Evolutionary conservation across 768 basidiomycete genomes (phyloP).

Genomic region (Trichaptum fuscoviolaceum): DNA sequence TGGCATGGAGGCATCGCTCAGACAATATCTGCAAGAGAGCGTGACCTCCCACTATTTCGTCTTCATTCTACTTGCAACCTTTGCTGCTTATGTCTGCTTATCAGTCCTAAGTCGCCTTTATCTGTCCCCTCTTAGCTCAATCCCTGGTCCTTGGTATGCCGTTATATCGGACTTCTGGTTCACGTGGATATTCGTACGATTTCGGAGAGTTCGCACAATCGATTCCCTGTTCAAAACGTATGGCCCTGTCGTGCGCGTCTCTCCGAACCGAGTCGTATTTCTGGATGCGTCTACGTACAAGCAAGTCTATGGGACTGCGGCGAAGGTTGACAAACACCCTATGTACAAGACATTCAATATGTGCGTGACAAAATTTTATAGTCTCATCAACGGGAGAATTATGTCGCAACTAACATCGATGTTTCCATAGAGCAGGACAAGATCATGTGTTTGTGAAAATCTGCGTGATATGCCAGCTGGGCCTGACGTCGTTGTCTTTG

Average conservation of each 20-base stretch:
- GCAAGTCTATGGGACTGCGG: slow-evolving; percentile 62
- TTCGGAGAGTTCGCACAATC: slow-evolving; percentile 67
- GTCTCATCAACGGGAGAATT: neutral
- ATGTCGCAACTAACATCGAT: neutral
- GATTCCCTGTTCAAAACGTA: slow-evolving; percentile 66
- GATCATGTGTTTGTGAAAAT: neutral
- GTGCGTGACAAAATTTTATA: too few species aligned
- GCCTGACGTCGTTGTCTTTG: slow-evolving; percentile 17
- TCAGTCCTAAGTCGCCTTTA: slow-evolving; percentile 39
- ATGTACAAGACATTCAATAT: slow-evolving; percentile 80
- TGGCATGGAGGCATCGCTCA: neutral
- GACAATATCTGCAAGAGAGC: neutral
- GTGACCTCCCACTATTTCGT: neutral
- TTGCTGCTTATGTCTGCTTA: slow-evolving; percentile 26
- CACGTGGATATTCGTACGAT: slow-evolving; percentile 61
- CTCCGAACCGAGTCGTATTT: slow-evolving; percentile 77
- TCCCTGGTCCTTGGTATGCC: slow-evolving; percentile 80
- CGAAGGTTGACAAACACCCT: slow-evolving; percentile 73
- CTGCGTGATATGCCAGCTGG: neutral
- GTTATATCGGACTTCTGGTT: slow-evolving; percentile 71
- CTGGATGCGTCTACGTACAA: slow-evolving; percentile 65
- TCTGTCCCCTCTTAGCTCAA: slow-evolving; percentile 64
- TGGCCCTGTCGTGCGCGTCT: slow-evolving; percentile 74
- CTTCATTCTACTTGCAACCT: slow-evolving; percentile 16
- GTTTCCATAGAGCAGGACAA: neutral